Evolutionary conservation across 768 basidiomycete genomes (phyloP).

Genomic region (Serendipita vermifera): DNA sequence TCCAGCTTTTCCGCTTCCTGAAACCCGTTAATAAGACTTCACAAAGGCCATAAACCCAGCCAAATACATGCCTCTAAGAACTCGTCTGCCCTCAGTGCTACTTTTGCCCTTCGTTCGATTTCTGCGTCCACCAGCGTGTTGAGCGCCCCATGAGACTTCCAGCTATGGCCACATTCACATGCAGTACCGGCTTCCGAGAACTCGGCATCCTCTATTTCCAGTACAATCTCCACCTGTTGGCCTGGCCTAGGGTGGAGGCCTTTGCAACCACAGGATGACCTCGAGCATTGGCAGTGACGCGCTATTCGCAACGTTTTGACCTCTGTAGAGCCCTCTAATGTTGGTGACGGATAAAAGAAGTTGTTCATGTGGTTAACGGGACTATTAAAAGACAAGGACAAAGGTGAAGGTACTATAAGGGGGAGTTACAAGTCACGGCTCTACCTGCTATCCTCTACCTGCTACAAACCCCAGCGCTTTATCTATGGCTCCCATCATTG

Average conservation of each 20-base stretch:
- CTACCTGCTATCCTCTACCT: too few species aligned
- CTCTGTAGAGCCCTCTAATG: constrained; percentile 6
- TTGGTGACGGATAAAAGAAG: not conserved
- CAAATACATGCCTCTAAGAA: not conserved
- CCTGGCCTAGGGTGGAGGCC: not conserved
- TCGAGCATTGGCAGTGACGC: not conserved
- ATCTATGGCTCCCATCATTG: constrained; percentile 56
- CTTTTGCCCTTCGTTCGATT: not conserved
- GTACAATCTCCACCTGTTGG: constrained; percentile 4
- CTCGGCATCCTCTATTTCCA: constrained; percentile 3
- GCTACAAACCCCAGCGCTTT: constrained; percentile 45
- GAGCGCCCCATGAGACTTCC: constrained; percentile 2
- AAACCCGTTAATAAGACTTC: not conserved
- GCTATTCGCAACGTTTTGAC: not conserved
- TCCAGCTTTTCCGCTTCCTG: constrained; percentile 65
- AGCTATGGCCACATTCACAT: not conserved
- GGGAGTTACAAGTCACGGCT: not conserved
- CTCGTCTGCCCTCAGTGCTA: constrained; percentile 1
- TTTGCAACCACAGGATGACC: not conserved
- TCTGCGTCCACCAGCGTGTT: not conserved
- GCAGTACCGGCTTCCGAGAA: not conserved
- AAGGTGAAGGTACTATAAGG: too few species aligned
- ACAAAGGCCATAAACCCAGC: not conserved
- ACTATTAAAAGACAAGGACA: not conserved
- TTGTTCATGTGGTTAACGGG: not conserved